A percentile compares a stretch with the other conserved stretches of the same genome.
Evolutionary conservation across 441 rosid species (phyloP).

Genomic region (Mallotus repandus): DNA sequence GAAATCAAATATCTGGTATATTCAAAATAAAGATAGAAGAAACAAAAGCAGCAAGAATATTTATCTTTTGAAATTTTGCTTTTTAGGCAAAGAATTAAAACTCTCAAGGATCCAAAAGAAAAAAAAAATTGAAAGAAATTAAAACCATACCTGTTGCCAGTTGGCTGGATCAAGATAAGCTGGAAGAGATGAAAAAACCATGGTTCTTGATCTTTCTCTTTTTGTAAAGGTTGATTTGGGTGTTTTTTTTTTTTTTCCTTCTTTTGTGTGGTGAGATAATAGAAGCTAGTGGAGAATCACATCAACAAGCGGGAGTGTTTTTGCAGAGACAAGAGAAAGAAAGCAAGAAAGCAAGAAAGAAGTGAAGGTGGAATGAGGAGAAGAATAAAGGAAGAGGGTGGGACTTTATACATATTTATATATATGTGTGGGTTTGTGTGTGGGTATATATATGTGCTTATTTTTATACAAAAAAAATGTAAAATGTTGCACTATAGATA

Average conservation of each 20-base stretch:
- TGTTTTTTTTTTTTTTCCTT: conserved; percentile 21
- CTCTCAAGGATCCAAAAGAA: conserved; percentile 1
- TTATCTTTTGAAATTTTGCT: conserved; percentile 38
- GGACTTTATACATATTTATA: conserved; percentile 39
- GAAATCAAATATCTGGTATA: conserved; percentile 54
- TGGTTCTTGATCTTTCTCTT: conserved; percentile 43
- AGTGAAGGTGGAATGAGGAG: conserved; percentile 23
- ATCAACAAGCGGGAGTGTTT: conserved; percentile 32
- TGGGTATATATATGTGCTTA: background rate
- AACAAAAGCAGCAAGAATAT: conserved; percentile 39
- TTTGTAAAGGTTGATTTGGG: conserved; percentile 46
- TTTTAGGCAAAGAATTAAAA: conserved; percentile 26
- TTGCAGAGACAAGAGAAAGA: conserved; percentile 20
- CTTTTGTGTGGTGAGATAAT: conserved; percentile 28
- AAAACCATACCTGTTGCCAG: conserved; percentile 80
- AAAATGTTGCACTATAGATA: background rate
- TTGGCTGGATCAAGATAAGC: conserved; percentile 92
- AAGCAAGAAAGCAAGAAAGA: conserved; percentile 13
- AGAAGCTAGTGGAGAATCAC: conserved; percentile 50
- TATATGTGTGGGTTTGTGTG: background rate
- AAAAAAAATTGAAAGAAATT: conserved; percentile 12
- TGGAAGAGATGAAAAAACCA: conserved; percentile 86
- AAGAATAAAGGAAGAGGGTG: conserved; percentile 43
- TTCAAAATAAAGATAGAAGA: conserved; percentile 41
- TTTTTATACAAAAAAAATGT: no score